phyloP scores from a whole-genome alignment of 345 rosid genomes.

The Syzygium grande region DNA sequence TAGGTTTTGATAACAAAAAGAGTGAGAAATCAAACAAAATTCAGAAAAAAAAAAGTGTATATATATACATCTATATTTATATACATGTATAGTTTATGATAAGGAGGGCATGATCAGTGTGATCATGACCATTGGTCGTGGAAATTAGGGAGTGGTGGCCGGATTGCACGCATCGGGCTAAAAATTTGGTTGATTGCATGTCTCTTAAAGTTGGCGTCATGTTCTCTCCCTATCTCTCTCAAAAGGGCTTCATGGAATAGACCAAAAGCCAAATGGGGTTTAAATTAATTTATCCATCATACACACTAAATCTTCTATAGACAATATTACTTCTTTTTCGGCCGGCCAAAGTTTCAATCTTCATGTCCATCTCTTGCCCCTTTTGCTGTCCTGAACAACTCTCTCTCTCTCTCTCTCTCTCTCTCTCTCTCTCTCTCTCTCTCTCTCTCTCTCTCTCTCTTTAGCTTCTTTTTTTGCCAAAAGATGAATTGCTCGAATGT shows the following conservation, averaged over 20 bases:
- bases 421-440: too few species aligned
- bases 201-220: slow-evolving; percentile 20
- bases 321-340: background rate
- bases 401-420: background rate
- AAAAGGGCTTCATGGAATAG: background rate
- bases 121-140: background rate
- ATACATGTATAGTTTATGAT: background rate
- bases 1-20: slow-evolving; percentile 2
- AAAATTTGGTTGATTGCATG: slow-evolving; percentile 14
- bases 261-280: background rate
- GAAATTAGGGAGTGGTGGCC: background rate
- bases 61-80: too few species aligned
- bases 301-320: background rate
- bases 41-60: background rate
- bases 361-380: slow-evolving; percentile 8
- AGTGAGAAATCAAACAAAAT: background rate
- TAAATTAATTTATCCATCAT: background rate
- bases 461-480: background rate
- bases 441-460: background rate
- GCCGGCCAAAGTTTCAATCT: slow-evolving; percentile 7
- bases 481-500: background rate
- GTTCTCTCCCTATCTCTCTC: slow-evolving; percentile 8
- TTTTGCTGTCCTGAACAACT: background rate
- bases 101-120: background rate
- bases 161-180: background rate